Conservation (phyloP, 2,329 filamentous ascomycete species). For the Lachnum nothofagi region DNA sequence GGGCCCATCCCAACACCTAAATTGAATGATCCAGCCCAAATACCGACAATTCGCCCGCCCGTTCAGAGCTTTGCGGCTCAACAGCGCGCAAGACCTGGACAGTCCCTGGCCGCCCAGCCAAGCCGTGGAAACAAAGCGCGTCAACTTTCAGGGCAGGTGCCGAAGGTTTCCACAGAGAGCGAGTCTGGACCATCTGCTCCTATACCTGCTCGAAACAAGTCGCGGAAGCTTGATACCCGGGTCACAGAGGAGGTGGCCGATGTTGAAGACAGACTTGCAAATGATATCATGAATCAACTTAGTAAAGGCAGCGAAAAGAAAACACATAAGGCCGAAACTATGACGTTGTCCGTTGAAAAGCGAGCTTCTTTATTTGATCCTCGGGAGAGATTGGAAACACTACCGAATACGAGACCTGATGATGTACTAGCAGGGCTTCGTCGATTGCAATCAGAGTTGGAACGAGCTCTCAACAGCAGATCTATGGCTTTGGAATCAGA, state of each 20-base stretch:
- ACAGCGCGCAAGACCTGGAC: slow-evolving; percentile 53
- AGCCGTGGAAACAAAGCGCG: slow-evolving; percentile 19
- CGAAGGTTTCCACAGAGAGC: background rate
- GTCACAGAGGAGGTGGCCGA: slow-evolving; percentile 22
- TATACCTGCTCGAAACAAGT: slow-evolving; percentile 4
- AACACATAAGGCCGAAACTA: slow-evolving; percentile 26
- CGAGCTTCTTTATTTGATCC: slow-evolving; percentile 47
- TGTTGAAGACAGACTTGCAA: slow-evolving; percentile 30
- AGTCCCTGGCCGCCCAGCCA: slow-evolving; percentile 24
- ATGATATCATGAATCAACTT: slow-evolving; percentile 28
- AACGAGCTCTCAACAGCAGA: slow-evolving; percentile 58
- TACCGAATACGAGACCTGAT: slow-evolving; percentile 54
- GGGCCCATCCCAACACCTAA: slow-evolving; percentile 9
- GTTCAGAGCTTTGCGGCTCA: slow-evolving; percentile 63
- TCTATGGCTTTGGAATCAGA: slow-evolving; percentile 56
- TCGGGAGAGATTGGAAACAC: slow-evolving; percentile 44
- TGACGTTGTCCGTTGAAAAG: slow-evolving; percentile 37
- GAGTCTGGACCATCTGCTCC: background rate
- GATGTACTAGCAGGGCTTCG: slow-evolving; percentile 51
- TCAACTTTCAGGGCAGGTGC: slow-evolving; percentile 5
- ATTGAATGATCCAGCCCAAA: slow-evolving; percentile 3
- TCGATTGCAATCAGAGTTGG: slow-evolving; percentile 54
- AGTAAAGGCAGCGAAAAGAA: slow-evolving; percentile 19
- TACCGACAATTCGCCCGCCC: slow-evolving; percentile 44
- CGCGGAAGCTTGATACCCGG: slow-evolving; percentile 15